Conservation (phyloP, 495 filamentous ascomycete genomes). For the Aspergillus diversus region DNA sequence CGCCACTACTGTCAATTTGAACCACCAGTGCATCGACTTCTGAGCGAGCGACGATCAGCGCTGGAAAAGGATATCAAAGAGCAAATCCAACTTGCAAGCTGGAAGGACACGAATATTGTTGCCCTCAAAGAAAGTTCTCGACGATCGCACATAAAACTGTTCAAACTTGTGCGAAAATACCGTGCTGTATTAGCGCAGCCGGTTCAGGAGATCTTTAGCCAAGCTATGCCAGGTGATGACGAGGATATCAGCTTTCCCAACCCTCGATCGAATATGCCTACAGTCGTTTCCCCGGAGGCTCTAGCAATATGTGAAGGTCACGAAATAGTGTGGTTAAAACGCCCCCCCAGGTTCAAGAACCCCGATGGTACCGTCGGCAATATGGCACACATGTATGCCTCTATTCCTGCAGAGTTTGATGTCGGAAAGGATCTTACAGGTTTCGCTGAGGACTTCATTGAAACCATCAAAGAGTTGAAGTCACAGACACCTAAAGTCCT, state of each 20-base stretch:
- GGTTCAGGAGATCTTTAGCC: slow-evolving; percentile 63
- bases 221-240: slow-evolving; percentile 62
- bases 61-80: slow-evolving; percentile 88
- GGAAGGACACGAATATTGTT: slow-evolving; percentile 95
- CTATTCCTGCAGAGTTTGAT: slow-evolving; percentile 56
- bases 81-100: slow-evolving; percentile 83
- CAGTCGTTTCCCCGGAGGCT: slow-evolving; percentile 41
- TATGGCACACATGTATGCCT: slow-evolving; percentile 61
- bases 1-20: slow-evolving; percentile 70
- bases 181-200: slow-evolving; percentile 73
- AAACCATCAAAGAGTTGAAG: slow-evolving; percentile 70
- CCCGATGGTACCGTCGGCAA: slow-evolving; percentile 62
- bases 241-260: slow-evolving; percentile 30
- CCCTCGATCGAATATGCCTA: slow-evolving; percentile 24
- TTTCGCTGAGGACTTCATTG: slow-evolving; percentile 68
- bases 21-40: slow-evolving; percentile 59
- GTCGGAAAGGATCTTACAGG: slow-evolving; percentile 62
- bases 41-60: slow-evolving; percentile 63
- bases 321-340: slow-evolving; percentile 58
- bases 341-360: slow-evolving; percentile 73
- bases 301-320: slow-evolving; percentile 56
- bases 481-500: slow-evolving; percentile 76
- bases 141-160: slow-evolving; percentile 88
- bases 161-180: slow-evolving; percentile 89
- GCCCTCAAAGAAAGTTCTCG: slow-evolving; percentile 84